Conservation (phyloP, 441 rosid genomes). For the Raphanus hybrid region DNA sequence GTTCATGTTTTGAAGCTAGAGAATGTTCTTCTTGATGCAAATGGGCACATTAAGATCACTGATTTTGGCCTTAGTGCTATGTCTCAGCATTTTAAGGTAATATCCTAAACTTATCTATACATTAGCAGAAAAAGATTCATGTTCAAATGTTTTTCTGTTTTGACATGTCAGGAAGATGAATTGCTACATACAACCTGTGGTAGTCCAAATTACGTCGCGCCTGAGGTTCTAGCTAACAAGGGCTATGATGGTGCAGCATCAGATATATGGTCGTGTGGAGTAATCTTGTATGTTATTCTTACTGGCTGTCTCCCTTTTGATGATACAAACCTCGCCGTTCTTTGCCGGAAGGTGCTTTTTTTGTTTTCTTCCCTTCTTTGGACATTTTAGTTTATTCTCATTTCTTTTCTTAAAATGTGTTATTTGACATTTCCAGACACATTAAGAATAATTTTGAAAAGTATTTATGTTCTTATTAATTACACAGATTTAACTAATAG, state of each 20-base stretch:
- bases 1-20: conserved; percentile 60
- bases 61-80: conserved; percentile 96
- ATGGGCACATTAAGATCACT: conserved; percentile 78
- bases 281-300: conserved; percentile 83
- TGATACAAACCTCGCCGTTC: conserved; percentile 85
- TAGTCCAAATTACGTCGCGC: conserved; percentile 90
- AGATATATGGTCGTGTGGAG: conserved; percentile 92
- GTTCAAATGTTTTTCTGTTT: not conserved
- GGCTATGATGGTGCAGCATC: conserved; percentile 90
- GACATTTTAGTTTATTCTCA: not conserved
- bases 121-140: not conserved
- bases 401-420: no score
- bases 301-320: conserved; percentile 88
- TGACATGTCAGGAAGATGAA: conserved; percentile 70
- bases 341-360: conserved; percentile 71
- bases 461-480: no score
- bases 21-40: conserved; percentile 78
- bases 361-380: not conserved
- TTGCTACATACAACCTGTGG: conserved; percentile 91
- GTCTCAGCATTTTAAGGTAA: conserved; percentile 83
- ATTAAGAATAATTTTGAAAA: no score
- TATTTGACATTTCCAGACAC: no score
- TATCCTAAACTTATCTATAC: not conserved
- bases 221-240: conserved; percentile 77
- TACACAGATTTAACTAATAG: no score